These are phyloP conservation scores for Yamadazyma nakazawae DNA, from an alignment of 805 yeast genomes.

Conservation along the genomic window DNA sequence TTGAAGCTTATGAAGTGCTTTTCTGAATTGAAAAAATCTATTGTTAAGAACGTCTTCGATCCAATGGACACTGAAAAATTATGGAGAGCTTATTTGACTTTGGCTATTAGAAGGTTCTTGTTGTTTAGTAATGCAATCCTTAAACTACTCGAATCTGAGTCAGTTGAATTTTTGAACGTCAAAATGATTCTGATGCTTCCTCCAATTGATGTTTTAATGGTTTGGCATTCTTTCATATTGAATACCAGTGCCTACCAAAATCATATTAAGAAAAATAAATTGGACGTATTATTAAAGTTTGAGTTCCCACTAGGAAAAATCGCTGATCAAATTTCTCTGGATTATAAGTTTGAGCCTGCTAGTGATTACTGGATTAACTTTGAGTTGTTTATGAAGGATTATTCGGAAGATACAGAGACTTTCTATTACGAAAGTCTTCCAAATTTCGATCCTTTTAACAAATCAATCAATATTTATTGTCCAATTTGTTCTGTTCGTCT, in stretches of 20 bases:
- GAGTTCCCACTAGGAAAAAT: slow-evolving; percentile 19
- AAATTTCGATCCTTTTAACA: slow-evolving; percentile 3
- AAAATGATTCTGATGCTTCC: slow-evolving; percentile 13
- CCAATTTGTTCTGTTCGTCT: slow-evolving; percentile 13
- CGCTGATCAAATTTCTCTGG: slow-evolving; percentile 7
- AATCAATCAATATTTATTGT: slow-evolving; percentile 11
- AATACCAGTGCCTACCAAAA: slow-evolving; percentile 18
- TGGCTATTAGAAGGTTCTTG: slow-evolving; percentile 21
- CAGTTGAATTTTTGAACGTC: background rate
- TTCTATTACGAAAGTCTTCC: slow-evolving; percentile 5
- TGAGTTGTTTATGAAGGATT: background rate
- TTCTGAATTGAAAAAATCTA: slow-evolving; percentile 15
- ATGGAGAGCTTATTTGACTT: slow-evolving; percentile 22
- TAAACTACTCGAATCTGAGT: background rate
- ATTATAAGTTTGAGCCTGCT: slow-evolving; percentile 9
- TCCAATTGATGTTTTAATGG: slow-evolving; percentile 22
- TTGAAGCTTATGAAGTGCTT: slow-evolving; percentile 23
- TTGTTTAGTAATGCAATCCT: slow-evolving; percentile 17
- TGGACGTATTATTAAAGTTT: slow-evolving; percentile 14
- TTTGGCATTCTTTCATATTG: slow-evolving; percentile 23
- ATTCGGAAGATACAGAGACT: background rate
- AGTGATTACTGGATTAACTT: background rate
- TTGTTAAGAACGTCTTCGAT: slow-evolving; percentile 5
- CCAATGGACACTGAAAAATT: slow-evolving; percentile 4
- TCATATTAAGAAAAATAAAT: slow-evolving; percentile 14